Evolutionary conservation across 148 eudicot species (phyloP).

Genomic region (Camellia lanceoleosa): DNA sequence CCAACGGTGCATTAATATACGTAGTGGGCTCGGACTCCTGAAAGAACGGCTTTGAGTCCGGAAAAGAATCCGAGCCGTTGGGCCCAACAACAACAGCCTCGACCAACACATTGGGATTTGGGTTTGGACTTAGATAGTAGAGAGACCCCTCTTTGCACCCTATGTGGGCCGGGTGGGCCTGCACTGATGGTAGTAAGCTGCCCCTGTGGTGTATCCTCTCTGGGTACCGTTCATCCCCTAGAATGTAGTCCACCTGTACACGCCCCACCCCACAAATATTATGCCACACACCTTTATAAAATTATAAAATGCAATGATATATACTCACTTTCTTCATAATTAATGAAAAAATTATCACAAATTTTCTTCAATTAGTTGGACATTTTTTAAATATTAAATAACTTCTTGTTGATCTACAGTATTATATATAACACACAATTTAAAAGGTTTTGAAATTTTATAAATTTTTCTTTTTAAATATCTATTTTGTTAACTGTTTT

Average conservation of each 20-base stretch:
- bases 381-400: no score
- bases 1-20: constrained; percentile 87
- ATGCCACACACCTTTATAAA: neutral
- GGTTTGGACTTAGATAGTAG: constrained; percentile 69
- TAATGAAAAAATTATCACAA: no score
- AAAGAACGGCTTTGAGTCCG: constrained; percentile 83
- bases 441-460: no score
- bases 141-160: constrained; percentile 78
- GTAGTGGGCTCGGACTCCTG: constrained; percentile 97
- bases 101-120: constrained; percentile 71
- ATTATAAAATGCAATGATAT: no score
- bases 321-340: no score
- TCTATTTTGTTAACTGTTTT: no score
- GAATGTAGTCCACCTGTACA: constrained; percentile 83
- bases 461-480: no score
- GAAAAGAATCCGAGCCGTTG: constrained; percentile 66
- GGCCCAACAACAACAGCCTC: constrained; percentile 99
- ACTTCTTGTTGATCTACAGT: no score
- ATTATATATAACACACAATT: no score
- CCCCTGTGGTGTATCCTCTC: constrained; percentile 84
- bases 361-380: no score
- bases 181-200: constrained; percentile 73
- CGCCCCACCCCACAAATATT: neutral
- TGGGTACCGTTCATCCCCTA: constrained; percentile 76
- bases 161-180: constrained; percentile 64